These are phyloP conservation scores for Euphorbia pulcherrima DNA, from an alignment of 345 rosid genomes.

Conservation along the genomic window DNA sequence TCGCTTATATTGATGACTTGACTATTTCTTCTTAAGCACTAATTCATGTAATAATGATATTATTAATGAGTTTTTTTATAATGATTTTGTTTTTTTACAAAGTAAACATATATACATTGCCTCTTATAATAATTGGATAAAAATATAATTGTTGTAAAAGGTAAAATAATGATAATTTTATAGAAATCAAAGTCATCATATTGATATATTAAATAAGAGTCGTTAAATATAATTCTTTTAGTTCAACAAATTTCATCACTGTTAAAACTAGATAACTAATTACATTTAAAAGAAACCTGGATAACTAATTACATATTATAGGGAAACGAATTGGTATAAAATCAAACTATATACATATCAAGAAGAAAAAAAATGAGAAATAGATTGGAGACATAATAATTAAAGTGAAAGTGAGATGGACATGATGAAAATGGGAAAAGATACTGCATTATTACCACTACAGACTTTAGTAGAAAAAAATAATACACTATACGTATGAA, in stretches of 20 bases:
- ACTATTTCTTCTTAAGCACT: conserved; percentile 18
- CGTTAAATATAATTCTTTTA: background rate
- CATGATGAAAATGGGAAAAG: conserved; percentile 18
- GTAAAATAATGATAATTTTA: no score
- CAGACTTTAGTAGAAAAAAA: conserved; percentile 7
- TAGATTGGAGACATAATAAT: conserved; percentile 36
- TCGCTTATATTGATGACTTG: background rate
- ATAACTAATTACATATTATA: background rate
- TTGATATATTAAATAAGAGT: background rate
- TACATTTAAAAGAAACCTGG: background rate
- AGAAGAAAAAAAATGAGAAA: background rate
- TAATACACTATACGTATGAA: no score
- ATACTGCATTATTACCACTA: conserved; percentile 19
- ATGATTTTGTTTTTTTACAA: no score
- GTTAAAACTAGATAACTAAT: background rate
- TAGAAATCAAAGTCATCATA: no score
- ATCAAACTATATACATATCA: no score
- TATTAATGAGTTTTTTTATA: no score
- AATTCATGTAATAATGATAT: background rate
- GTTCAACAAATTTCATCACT: background rate
- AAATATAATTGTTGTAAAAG: no score
- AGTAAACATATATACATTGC: no score
- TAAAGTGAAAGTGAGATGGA: conserved; percentile 34
- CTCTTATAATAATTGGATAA: no score
- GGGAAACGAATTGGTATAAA: background rate